phyloP scores from a whole-genome alignment of 106 monocot species.

The Phalaenopsis aphrodite region DNA sequence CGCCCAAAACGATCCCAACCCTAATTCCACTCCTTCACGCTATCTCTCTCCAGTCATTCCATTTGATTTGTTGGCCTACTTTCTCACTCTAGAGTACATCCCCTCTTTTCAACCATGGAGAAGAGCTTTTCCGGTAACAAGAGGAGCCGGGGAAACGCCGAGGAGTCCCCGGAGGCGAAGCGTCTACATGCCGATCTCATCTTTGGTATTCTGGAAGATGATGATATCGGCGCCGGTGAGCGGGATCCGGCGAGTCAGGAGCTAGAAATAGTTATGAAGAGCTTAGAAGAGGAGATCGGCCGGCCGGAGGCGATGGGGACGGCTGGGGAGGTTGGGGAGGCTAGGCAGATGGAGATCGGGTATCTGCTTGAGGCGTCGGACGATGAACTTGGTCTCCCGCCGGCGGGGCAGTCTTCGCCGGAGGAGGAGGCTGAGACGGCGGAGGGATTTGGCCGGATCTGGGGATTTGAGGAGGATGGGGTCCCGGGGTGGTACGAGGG shows the following conservation, averaged over 20 bases:
- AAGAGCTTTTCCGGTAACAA: neutral
- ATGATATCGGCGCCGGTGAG: conserved; percentile 1
- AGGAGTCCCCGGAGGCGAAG: neutral
- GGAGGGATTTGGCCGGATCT: conserved; percentile 11
- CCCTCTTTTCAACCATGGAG: neutral
- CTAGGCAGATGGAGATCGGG: conserved; percentile 22
- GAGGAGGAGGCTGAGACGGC: neutral
- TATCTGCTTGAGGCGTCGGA: conserved; percentile 50
- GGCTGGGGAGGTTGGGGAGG: neutral
- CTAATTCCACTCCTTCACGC: neutral
- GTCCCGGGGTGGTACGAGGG: neutral
- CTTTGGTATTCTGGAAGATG: conserved; percentile 17
- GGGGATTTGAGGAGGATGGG: neutral
- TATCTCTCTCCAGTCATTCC: too few relatives aligned
- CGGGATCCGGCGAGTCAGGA: conserved; percentile 13
- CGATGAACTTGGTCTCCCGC: conserved; percentile 59
- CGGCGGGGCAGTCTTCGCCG: conserved; percentile 6
- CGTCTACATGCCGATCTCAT: neutral
- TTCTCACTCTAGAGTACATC: neutral
- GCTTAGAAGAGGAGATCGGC: conserved; percentile 44
- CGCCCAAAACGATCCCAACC: neutral
- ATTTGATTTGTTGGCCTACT: too few relatives aligned
- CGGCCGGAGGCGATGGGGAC: neutral
- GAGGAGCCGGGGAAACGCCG: neutral
- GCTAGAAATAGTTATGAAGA: conserved; percentile 26